A percentile compares a stretch with the other conserved stretches of the same genome.
Evolutionary conservation across 2,329 filamentous ascomycete species (phyloP).

Genomic region (Hymenoscyphus linearis): DNA sequence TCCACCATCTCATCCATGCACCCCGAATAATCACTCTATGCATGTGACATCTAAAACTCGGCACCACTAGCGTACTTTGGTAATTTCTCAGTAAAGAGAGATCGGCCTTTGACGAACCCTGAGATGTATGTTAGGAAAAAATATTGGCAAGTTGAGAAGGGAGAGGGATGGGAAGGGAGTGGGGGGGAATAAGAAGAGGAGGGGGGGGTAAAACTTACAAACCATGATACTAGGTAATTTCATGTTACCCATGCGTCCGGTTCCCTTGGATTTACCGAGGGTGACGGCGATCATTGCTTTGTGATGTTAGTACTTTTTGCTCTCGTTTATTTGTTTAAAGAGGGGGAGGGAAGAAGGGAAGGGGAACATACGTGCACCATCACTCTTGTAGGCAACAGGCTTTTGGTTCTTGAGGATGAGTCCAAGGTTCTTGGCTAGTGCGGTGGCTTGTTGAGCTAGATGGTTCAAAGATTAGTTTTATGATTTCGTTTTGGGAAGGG

Average conservation of each 20-base stretch:
- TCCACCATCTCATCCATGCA: background rate
- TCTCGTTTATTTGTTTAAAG: no score
- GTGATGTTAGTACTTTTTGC: background rate
- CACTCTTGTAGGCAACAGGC: conserved; percentile 19
- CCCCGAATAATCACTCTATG: background rate
- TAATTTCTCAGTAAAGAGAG: conserved; percentile 8
- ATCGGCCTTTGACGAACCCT: conserved; percentile 6
- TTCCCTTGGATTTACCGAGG: conserved; percentile 24
- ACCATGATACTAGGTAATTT: conserved; percentile 26
- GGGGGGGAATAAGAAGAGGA: background rate
- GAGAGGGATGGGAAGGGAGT: background rate
- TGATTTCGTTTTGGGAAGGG: background rate
- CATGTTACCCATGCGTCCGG: conserved; percentile 20
- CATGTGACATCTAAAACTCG: background rate
- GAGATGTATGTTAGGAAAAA: background rate
- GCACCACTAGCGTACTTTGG: conserved; percentile 6
- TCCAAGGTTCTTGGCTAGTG: conserved; percentile 26
- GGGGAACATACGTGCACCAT: conserved; percentile 17
- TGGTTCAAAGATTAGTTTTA: conserved; percentile 1
- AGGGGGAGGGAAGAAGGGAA: background rate
- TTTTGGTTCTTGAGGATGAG: conserved; percentile 21
- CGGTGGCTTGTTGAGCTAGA: conserved; percentile 15
- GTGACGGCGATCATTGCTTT: conserved; percentile 23
- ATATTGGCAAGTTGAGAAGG: no score
- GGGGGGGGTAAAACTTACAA: conserved; percentile 11